Base-by-base conservation (phyloP, 345 rosid species). In the Populus alba region DNA sequence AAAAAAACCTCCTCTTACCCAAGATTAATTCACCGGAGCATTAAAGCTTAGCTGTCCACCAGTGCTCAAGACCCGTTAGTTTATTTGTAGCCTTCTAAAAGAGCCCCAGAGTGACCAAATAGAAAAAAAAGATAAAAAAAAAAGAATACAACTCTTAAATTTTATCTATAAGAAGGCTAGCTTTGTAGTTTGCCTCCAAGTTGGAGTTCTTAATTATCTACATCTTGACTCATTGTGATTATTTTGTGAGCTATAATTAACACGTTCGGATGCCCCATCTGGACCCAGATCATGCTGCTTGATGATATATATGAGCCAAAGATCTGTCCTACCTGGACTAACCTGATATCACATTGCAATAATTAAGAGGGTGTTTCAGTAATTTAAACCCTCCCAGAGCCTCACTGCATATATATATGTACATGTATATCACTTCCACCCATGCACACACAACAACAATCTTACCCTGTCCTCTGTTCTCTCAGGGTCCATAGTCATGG, bases 401-500 rank as follows among this genome's bases (percentile, higher is more conserved):
- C 18, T 39, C 29, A 1, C 17, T 25, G 22, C 38, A 55, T 37
- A 49, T 81, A 55, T 37, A 49, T 80, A 74, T 77, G 77, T 80
- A 75, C 47, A 43, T n/a, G 17, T 6, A 16, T 75, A 74, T 68
- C 47, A 4, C 5, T 41, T 76, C 63, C 47, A 43, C 47, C 61
- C 82, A 75, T 82, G 85, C 82, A 18, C 57, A 41, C 59, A 45
- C 63, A 31, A 1, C 13, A 47, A 45, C 3, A 8, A 17, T 8
- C 23, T 45, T 8, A n/a, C n/a, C 63, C 8, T 31, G 20, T 43
- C 62, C 2, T 9, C 66, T 39, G 22, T 23, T 31, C 12, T 15
- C 27, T 55, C 25, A 22, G 22, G 10, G 59, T 73, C 68, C 74
- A 72, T 15, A 73, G 78, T 38, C 82, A 91, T 94, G 95, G 90